A percentile compares a stretch with the other conserved stretches of the same genome.
Evolutionary conservation across 202 grass and related monocot species (phyloP).

Genomic region (Carex sylvatica): DNA sequence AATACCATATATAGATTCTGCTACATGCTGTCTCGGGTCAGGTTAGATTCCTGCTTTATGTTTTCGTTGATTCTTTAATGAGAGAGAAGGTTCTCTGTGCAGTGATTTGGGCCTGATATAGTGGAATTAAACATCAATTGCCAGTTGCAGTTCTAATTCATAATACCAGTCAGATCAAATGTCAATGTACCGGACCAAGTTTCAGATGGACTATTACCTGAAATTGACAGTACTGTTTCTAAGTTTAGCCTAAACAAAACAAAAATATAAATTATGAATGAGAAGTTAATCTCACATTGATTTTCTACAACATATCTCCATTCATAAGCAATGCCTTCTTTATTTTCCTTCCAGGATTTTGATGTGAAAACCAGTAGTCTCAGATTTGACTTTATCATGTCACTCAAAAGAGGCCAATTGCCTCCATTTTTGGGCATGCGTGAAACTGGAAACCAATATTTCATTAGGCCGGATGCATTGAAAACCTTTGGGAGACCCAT

Average conservation of each 20-base stretch:
- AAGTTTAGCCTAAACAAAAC: background rate
- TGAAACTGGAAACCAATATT: constrained; percentile 55
- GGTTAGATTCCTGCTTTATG: background rate
- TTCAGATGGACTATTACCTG: background rate
- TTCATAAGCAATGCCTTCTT: constrained; percentile 76
- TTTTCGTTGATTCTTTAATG: background rate
- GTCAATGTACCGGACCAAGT: background rate
- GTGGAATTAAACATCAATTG: background rate
- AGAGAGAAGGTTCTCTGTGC: background rate
- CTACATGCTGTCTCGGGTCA: background rate
- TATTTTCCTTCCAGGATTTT: constrained; percentile 57
- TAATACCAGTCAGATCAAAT: background rate
- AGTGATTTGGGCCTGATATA: background rate
- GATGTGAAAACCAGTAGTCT: constrained; percentile 86
- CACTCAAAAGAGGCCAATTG: constrained; percentile 79
- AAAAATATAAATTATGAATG: constrained; percentile 1
- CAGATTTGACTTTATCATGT: constrained; percentile 73
- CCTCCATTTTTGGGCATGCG: constrained; percentile 80
- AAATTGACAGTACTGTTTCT: background rate
- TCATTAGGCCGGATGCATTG: constrained; percentile 58
- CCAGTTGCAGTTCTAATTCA: background rate
- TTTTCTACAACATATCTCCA: constrained; percentile 91
- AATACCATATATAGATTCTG: background rate
- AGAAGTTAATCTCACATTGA: constrained; percentile 44
- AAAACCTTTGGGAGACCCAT: constrained; percentile 66